These are phyloP conservation scores for Coleophoma cylindrospora DNA, from an alignment of 2,329 filamentous ascomycete genomes.

Conservation along the genomic window DNA sequence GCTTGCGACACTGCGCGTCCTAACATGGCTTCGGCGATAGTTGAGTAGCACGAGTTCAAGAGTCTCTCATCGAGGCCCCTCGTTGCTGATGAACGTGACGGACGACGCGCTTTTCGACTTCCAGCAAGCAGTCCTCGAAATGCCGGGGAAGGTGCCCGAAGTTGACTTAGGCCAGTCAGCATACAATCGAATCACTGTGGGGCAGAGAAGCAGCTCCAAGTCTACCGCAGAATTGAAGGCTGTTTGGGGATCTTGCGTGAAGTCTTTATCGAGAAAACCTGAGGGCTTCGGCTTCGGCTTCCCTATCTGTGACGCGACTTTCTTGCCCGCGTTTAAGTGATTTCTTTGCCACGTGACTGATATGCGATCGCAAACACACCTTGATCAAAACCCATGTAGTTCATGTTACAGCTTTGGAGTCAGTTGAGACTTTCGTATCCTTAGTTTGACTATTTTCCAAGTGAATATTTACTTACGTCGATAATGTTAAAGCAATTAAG, in stretches of 20 bases:
- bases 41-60: conserved; percentile 15
- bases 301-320: background rate
- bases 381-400: no score
- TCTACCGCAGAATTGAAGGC: no score
- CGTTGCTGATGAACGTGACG: conserved; percentile 4
- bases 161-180: conserved; percentile 18
- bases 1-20: conserved; percentile 18
- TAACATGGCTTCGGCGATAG: conserved; percentile 29
- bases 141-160: conserved; percentile 20
- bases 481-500: no score
- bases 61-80: conserved; percentile 13
- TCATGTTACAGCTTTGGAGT: no score
- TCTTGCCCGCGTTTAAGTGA: background rate
- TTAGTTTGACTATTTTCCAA: no score
- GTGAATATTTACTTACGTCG: no score
- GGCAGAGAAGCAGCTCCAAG: background rate
- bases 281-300: no score
- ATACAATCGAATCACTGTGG: conserved; percentile 20
- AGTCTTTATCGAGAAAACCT: no score
- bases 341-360: background rate
- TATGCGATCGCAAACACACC: no score
- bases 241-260: no score
- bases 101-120: conserved; percentile 19
- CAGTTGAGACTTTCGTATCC: no score
- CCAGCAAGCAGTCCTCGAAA: conserved; percentile 18